Evolutionary conservation across 441 rosid species (phyloP).

Genomic region (Geranium incanum): DNA sequence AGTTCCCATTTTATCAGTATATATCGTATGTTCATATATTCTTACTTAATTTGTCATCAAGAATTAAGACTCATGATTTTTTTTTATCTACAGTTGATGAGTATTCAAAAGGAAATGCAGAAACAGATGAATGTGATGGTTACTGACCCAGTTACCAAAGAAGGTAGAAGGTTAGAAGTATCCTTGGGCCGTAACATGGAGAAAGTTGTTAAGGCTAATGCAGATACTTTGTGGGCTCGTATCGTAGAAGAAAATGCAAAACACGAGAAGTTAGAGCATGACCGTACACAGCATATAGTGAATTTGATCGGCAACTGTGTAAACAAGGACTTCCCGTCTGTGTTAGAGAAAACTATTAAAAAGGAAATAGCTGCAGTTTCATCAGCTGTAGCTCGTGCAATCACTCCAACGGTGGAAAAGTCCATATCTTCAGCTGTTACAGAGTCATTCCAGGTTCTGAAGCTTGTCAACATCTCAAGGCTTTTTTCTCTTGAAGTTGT

Average conservation of each 20-base stretch:
- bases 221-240: constrained; percentile 47
- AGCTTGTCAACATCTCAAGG: constrained; percentile 13
- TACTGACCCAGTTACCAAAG: constrained; percentile 38
- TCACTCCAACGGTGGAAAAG: constrained; percentile 36
- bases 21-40: neutral
- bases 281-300: constrained; percentile 33
- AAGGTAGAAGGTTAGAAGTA: constrained; percentile 45
- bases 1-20: neutral
- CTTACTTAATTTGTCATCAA: neutral
- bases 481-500: constrained; percentile 12
- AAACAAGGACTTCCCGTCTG: constrained; percentile 35
- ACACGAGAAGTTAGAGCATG: constrained; percentile 42
- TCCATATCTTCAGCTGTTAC: constrained; percentile 32
- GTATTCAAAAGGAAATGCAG: constrained; percentile 43
- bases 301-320: constrained; percentile 35
- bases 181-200: constrained; percentile 43
- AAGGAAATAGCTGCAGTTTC: constrained; percentile 39
- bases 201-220: constrained; percentile 39
- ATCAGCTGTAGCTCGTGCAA: constrained; percentile 35
- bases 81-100: constrained; percentile 27
- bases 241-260: constrained; percentile 41
- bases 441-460: constrained; percentile 43
- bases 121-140: constrained; percentile 36
- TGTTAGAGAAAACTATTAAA: constrained; percentile 39
- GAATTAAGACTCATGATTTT: constrained; percentile 7